These are phyloP conservation scores for Candida frijolesensis DNA, from an alignment of 1,139 yeast genomes.

Conservation along the genomic window DNA sequence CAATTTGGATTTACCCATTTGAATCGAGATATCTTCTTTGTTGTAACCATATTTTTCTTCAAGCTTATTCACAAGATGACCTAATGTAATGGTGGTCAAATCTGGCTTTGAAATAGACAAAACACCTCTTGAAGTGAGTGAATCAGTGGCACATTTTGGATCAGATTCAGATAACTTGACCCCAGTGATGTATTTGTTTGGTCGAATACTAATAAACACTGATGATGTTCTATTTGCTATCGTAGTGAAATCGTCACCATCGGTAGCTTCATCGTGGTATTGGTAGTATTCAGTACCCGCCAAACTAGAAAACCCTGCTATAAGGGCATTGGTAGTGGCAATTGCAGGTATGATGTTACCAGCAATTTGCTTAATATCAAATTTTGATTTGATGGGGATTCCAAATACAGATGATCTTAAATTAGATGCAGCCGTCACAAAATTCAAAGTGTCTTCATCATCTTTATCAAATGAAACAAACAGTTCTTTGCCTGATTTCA, in stretches of 20 bases:
- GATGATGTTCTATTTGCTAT: slow-evolving; percentile 40
- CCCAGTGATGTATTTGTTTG: slow-evolving; percentile 69
- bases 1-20: slow-evolving; percentile 60
- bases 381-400: slow-evolving; percentile 75
- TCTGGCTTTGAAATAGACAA: slow-evolving; percentile 21
- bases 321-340: slow-evolving; percentile 95
- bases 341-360: slow-evolving; percentile 98
- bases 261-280: slow-evolving; percentile 17
- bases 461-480: slow-evolving; percentile 87
- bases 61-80: slow-evolving; percentile 48
- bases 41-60: slow-evolving; percentile 54
- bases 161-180: slow-evolving; percentile 65
- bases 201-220: slow-evolving; percentile 62
- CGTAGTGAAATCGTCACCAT: slow-evolving; percentile 23
- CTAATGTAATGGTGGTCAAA: slow-evolving; percentile 25
- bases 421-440: slow-evolving; percentile 88
- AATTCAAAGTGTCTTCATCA: slow-evolving; percentile 85
- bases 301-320: slow-evolving; percentile 85
- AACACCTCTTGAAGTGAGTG: slow-evolving; percentile 56
- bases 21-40: slow-evolving; percentile 67
- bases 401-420: slow-evolving; percentile 73
- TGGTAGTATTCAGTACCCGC: slow-evolving; percentile 62
- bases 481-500: slow-evolving; percentile 37
- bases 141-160: slow-evolving; percentile 73
- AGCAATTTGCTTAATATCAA: slow-evolving; percentile 90